Evolutionary conservation across 2,329 filamentous ascomycete genomes (phyloP).

Genomic region (Didymella sp.): DNA sequence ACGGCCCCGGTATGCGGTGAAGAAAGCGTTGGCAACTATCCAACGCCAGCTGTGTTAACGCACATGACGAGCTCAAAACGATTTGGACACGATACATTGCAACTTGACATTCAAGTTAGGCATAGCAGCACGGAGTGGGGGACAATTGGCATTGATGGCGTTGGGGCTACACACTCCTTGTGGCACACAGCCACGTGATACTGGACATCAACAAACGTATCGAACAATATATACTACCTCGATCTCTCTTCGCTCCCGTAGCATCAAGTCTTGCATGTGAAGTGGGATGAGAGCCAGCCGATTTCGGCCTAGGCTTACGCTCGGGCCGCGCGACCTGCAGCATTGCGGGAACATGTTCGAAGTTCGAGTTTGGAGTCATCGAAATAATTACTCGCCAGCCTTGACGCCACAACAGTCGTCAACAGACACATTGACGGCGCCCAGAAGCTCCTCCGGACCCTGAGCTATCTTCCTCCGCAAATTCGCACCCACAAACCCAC

Average conservation of each 20-base stretch:
- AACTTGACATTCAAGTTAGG: slow-evolving; percentile 6
- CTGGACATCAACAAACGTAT: slow-evolving; percentile 24
- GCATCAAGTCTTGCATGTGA: slow-evolving; percentile 5
- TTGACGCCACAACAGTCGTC: slow-evolving; percentile 13
- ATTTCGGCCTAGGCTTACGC: slow-evolving; percentile 10
- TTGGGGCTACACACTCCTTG: slow-evolving; percentile 29
- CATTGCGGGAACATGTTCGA: slow-evolving; percentile 12
- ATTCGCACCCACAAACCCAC: slow-evolving; percentile 12
- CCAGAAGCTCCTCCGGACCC: neutral
- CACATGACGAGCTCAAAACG: slow-evolving; percentile 3
- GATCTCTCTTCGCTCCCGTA: neutral
- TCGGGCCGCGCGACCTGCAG: slow-evolving; percentile 6
- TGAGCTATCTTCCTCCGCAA: neutral
- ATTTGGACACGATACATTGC: slow-evolving; percentile 10
- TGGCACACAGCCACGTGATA: slow-evolving; percentile 32
- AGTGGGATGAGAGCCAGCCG: slow-evolving; percentile 1
- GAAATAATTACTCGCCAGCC: slow-evolving; percentile 16
- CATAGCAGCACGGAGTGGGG: slow-evolving; percentile 17
- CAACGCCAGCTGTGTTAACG: neutral
- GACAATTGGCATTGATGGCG: slow-evolving; percentile 42
- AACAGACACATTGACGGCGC: slow-evolving; percentile 3
- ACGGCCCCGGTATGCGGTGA: neutral
- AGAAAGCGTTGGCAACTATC: neutral
- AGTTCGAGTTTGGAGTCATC: slow-evolving; percentile 20
- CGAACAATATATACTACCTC: slow-evolving; percentile 4